phyloP scores from a whole-genome alignment of 805 yeast genomes.

The Saccharomyces eubayanus region DNA sequence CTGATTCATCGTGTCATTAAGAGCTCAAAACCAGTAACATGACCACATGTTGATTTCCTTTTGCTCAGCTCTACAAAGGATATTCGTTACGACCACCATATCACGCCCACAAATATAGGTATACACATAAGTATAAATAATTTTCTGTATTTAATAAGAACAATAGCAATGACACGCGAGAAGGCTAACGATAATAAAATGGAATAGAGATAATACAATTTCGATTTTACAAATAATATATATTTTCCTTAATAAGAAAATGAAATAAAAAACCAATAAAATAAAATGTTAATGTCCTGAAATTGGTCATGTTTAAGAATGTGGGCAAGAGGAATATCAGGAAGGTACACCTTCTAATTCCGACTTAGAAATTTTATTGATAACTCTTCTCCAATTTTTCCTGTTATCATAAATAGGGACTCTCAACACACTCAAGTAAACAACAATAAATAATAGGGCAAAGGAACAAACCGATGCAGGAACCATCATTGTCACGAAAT shows the following conservation, averaged over 20 bases:
- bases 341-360: conserved; percentile 88
- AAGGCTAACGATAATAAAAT: neutral
- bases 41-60: neutral
- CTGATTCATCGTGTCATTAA: conserved; percentile 45
- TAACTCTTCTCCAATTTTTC: conserved; percentile 52
- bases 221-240: neutral
- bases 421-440: conserved; percentile 46
- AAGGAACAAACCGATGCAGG: conserved; percentile 58
- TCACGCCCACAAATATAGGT: neutral
- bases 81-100: neutral
- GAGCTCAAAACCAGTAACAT: conserved; percentile 33
- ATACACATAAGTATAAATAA: neutral
- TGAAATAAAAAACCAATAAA: neutral
- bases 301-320: neutral
- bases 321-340: conserved; percentile 20
- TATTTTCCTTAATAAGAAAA: neutral
- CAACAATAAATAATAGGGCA: conserved; percentile 42
- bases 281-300: neutral
- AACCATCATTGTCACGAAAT: conserved; percentile 54
- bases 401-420: conserved; percentile 68
- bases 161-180: neutral
- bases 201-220: neutral
- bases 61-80: conserved; percentile 4
- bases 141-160: neutral
- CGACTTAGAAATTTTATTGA: conserved; percentile 46